Evolutionary conservation across 192 early-diverging fungal species (phyloP).

Genomic region (Geosiphon pyriformis): DNA sequence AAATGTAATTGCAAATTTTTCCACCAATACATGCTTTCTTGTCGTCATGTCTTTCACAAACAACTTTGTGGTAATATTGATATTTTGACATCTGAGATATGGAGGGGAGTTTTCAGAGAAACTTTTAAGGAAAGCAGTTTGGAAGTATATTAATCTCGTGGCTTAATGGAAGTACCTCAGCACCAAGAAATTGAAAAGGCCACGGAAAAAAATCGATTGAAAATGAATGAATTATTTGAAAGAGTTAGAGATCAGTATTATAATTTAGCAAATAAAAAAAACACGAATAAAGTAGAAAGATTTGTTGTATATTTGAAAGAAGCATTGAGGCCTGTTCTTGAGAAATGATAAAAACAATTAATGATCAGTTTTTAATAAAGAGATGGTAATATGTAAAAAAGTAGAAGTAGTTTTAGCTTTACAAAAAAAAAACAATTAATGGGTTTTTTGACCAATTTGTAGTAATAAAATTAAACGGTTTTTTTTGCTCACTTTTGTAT

Average conservation of each 20-base stretch:
- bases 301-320: neutral
- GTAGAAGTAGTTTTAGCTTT: too few relatives aligned
- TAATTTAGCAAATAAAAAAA: neutral
- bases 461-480: too few relatives aligned
- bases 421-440: too few relatives aligned
- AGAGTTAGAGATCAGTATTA: neutral
- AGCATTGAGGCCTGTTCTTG: neutral
- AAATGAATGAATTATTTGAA: neutral
- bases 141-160: slow-evolving; percentile 5
- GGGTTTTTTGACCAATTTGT: too few relatives aligned
- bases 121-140: slow-evolving; percentile 17
- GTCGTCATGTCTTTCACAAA: slow-evolving; percentile 1
- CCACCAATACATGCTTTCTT: neutral
- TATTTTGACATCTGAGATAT: slow-evolving; percentile 1
- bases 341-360: neutral
- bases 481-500: too few relatives aligned
- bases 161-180: neutral
- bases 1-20: slow-evolving; percentile 1
- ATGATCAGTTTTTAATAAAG: too few relatives aligned
- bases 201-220: neutral
- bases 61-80: neutral
- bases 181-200: neutral
- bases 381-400: too few relatives aligned
- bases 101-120: neutral
- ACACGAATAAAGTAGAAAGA: neutral